Evolutionary conservation across 768 basidiomycete genomes (phyloP), one percentile per base, ranked within the genome.

Genomic region (Aureoboletus auriporus): DNA sequence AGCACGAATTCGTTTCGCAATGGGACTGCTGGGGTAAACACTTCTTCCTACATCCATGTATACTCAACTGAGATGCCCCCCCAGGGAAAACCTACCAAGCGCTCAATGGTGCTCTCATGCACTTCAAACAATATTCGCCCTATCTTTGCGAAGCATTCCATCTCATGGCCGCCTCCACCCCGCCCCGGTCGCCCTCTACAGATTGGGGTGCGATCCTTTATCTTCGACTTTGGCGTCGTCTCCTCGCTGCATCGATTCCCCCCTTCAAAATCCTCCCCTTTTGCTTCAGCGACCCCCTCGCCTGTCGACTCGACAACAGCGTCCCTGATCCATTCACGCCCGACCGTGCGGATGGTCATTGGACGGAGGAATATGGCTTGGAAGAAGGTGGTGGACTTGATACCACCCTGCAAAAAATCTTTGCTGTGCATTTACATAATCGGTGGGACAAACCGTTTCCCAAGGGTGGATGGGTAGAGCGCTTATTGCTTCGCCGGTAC

Each of bases 121-220:
- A 89, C 66, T 98, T 98, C 73, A 79, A 76, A 52, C 75, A 79
- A 61, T 80, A 85, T 67, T 97, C 95, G 7, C 92, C 95, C 6
- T 98, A 96, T 71, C 85, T 98, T 38, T 97, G 95, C 74, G 93
- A 96, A 71, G 89, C 93, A 9, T 93, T 97, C 72, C 83, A 94
- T 64, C 77, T 93, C 60, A 96, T 98, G 83, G 72, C 80, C 1
- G 78, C 77, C 10, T 84, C 85, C 9, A 72, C 83, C 0, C 78
- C 85, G 0, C 93, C 94, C 0, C 79, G 84, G 6, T 71, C 83
- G 13, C 82, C 84, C 33, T 85, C 90, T 23, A 91, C 93, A 5
- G 93, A 94, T 68, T 97, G 95, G 95, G 95, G 95, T 20, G 82
- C 92, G 0, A 76, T 84, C 17, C 83, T 97, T 49, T 98, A 98